Percentiles rank a stretch among this genome's conserved stretches.
phyloP scores from a whole-genome alignment of 169 alveolate genomes.

The Cryptosporidium viatorum region DNA sequence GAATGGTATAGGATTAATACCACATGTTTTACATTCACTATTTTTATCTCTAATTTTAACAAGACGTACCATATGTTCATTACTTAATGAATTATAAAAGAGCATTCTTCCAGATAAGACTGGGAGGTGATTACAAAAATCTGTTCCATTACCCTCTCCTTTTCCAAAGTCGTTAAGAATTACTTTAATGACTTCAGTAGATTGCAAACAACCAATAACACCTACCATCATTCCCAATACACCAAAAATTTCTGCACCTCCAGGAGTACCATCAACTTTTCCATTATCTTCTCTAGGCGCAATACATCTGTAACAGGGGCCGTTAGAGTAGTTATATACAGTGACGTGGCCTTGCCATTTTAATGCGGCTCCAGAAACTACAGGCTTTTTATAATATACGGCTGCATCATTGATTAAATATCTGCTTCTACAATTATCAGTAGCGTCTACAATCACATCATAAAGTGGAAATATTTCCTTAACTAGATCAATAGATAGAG shows the following conservation, averaged over 20 bases:
- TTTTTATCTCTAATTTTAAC: constrained; percentile 82
- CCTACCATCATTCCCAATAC: constrained; percentile 91
- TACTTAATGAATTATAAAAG: constrained; percentile 83
- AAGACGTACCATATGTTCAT: constrained; percentile 79
- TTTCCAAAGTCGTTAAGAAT: constrained; percentile 70
- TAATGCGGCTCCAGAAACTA: constrained; percentile 89
- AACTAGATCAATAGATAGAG: constrained; percentile 82
- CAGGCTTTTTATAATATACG: constrained; percentile 84
- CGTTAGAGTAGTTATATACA: constrained; percentile 83
- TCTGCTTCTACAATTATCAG: constrained; percentile 89
- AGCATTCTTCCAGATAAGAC: constrained; percentile 83
- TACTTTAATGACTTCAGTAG: constrained; percentile 86
- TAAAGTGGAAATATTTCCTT: constrained; percentile 83
- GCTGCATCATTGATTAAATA: constrained; percentile 90
- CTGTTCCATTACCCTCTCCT: constrained; percentile 29
- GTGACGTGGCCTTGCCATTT: constrained; percentile 91
- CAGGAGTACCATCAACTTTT: constrained; percentile 82
- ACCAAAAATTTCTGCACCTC: constrained; percentile 83
- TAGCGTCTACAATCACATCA: constrained; percentile 89
- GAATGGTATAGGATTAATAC: constrained; percentile 76
- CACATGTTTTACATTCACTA: constrained; percentile 80
- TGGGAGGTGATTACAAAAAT: constrained; percentile 38
- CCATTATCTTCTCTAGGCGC: constrained; percentile 83
- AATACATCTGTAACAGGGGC: constrained; percentile 90
- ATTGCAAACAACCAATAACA: constrained; percentile 87